Percentiles rank a stretch among this genome's conserved stretches.
Conservation (phyloP, 306 rosid species). For the Trifolium pratense region DNA sequence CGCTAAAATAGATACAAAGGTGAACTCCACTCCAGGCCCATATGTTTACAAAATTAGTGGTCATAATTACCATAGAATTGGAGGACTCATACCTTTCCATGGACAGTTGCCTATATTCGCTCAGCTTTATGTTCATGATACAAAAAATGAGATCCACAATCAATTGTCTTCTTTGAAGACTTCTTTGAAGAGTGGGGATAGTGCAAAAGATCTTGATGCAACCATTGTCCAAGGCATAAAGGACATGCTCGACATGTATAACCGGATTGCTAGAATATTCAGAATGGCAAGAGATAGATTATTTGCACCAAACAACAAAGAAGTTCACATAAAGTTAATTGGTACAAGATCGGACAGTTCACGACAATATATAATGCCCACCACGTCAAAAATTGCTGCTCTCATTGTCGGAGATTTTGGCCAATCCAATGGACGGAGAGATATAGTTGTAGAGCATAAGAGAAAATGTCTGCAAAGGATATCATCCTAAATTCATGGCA, state of each 20-base stretch:
- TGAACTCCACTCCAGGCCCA: background rate
- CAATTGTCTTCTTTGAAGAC: too few species aligned
- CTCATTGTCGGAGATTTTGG: constrained; percentile 20
- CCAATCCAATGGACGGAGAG: background rate
- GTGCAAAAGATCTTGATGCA: background rate
- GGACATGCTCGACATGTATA: background rate
- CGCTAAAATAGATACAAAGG: background rate
- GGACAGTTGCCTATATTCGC: background rate
- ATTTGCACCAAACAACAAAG: background rate
- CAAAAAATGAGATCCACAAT: constrained; percentile 1
- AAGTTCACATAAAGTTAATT: background rate
- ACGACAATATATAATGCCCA: background rate
- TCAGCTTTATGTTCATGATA: background rate
- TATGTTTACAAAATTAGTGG: background rate
- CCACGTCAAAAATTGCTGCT: background rate
- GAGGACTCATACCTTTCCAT: background rate
- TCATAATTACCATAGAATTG: background rate
- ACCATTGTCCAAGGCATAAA: background rate
- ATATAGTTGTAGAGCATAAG: background rate
- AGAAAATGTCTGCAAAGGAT: background rate
- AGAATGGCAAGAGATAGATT: constrained; percentile 12
- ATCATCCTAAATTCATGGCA: background rate
- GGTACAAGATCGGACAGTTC: background rate
- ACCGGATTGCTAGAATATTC: background rate
- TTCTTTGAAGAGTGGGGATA: background rate